These are phyloP conservation scores for Hanseniaspora singularis DNA, from an alignment of 805 yeast genomes.

Conservation along the genomic window DNA sequence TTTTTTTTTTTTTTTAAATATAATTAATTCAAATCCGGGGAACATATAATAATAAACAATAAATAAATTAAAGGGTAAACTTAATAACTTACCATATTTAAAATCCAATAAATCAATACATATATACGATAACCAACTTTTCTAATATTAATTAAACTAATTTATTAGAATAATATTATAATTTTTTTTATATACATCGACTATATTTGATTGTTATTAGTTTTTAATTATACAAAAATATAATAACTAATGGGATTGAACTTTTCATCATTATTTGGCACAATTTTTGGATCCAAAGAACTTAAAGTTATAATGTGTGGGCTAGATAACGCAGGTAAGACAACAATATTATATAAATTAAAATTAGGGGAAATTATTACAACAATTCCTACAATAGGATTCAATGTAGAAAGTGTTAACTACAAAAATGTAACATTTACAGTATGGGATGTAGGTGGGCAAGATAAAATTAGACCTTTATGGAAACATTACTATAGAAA, in stretches of 20 bases:
- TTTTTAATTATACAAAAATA: background rate
- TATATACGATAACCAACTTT: too few relatives aligned
- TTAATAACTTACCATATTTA: too few relatives aligned
- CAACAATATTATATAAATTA: constrained; percentile 78
- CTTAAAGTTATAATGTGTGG: constrained; percentile 92
- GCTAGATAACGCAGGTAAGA: constrained; percentile 87
- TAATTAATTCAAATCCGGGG: too few relatives aligned
- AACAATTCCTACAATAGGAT: constrained; percentile 82
- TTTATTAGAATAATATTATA: too few relatives aligned
- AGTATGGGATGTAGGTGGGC: constrained; percentile 97
- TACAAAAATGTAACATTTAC: constrained; percentile 82
- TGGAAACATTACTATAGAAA: constrained; percentile 95
- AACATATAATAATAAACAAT: too few relatives aligned
- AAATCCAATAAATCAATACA: too few relatives aligned
- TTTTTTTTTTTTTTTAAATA: too few relatives aligned
- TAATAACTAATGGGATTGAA: constrained; percentile 59
- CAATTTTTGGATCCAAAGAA: constrained; percentile 84
- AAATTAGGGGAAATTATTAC: constrained; percentile 82
- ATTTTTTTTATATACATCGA: background rate
- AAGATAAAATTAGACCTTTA: constrained; percentile 84
- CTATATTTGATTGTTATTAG: background rate
- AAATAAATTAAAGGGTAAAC: too few relatives aligned
- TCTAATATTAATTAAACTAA: too few relatives aligned
- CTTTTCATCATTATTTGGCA: constrained; percentile 72
- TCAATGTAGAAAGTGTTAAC: constrained; percentile 84